Evolutionary conservation across 2,329 filamentous ascomycete species (phyloP).

Genomic region (Elsinoe perseae): DNA sequence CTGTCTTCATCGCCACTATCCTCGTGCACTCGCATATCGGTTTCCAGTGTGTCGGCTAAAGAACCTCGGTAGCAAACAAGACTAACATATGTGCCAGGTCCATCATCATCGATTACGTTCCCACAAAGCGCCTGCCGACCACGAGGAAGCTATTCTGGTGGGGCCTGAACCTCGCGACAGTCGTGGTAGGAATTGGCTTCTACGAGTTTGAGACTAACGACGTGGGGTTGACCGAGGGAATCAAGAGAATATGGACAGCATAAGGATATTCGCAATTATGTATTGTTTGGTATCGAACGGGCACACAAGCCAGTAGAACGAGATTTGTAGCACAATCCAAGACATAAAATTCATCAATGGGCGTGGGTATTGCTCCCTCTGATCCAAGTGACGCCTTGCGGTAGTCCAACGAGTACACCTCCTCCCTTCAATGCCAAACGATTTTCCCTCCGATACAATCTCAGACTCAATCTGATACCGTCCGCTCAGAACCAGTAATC

Average conservation of each 20-base stretch:
- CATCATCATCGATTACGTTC: constrained; percentile 86
- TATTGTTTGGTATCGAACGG: neutral
- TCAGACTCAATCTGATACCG: neutral
- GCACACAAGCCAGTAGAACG: neutral
- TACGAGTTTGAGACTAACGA: constrained; percentile 99
- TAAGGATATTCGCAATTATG: constrained; percentile 29
- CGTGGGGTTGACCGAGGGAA: constrained; percentile 81
- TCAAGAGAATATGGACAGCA: constrained; percentile 85
- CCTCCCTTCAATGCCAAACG: neutral
- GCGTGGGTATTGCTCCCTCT: neutral
- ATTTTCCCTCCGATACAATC: neutral
- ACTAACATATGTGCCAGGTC: constrained; percentile 37
- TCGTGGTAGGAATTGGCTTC: constrained; percentile 75
- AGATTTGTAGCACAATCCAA: constrained; percentile 1
- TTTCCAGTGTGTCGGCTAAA: constrained; percentile 57
- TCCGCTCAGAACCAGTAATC: constrained; percentile 40
- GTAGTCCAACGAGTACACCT: too few species aligned
- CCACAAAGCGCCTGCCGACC: constrained; percentile 59
- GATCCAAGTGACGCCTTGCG: neutral
- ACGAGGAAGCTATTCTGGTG: constrained; percentile 62
- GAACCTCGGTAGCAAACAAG: neutral
- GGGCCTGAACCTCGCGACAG: constrained; percentile 69
- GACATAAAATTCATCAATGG: neutral
- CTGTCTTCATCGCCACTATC: constrained; percentile 70
- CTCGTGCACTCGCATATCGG: constrained; percentile 94